A percentile compares a stretch with the other conserved stretches of the same genome.
Evolutionary conservation across 495 filamentous ascomycete genomes (phyloP).

Genomic region (Cairneyella variabilis): DNA sequence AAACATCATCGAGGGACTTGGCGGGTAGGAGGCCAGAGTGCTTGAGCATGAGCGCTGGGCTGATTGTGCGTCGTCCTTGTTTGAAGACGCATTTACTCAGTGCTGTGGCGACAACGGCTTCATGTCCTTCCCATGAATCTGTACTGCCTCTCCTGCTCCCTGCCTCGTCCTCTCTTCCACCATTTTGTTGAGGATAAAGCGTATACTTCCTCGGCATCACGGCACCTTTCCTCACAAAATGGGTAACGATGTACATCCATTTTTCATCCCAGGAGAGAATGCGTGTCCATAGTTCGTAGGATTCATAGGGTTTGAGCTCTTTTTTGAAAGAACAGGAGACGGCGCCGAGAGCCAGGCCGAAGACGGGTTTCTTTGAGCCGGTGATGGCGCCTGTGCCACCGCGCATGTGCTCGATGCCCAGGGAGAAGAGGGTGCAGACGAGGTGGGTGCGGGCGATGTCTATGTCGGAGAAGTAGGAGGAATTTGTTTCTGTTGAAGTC

Average conservation of each 20-base stretch:
- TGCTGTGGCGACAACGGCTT: slow-evolving; percentile 66
- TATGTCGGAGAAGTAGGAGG: slow-evolving; percentile 71
- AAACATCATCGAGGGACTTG: slow-evolving; percentile 17
- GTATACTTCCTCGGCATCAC: slow-evolving; percentile 44
- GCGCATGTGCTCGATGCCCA: slow-evolving; percentile 48
- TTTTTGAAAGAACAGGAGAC: slow-evolving; percentile 63
- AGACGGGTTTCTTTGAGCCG: slow-evolving; percentile 39
- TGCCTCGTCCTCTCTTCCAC: slow-evolving; percentile 25
- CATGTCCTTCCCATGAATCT: slow-evolving; percentile 42
- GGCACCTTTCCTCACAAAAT: slow-evolving; percentile 62
- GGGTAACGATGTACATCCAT: slow-evolving; percentile 72
- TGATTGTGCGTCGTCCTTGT: slow-evolving; percentile 78
- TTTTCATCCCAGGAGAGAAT: slow-evolving; percentile 75
- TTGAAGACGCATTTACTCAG: slow-evolving; percentile 90
- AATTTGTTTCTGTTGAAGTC: slow-evolving; percentile 50
- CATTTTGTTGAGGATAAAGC: slow-evolving; percentile 39
- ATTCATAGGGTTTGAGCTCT: slow-evolving; percentile 64
- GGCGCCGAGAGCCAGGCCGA: slow-evolving; percentile 49
- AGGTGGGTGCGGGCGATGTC: slow-evolving; percentile 65
- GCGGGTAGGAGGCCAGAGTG: slow-evolving; percentile 64
- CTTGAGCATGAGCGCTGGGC: slow-evolving; percentile 71
- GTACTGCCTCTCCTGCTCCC: slow-evolving; percentile 22
- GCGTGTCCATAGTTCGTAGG: slow-evolving; percentile 63
- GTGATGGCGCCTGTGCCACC: slow-evolving; percentile 33
- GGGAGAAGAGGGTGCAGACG: slow-evolving; percentile 54